phyloP scores from a whole-genome alignment of 164 flowering plant species.

The Piper betle region DNA sequence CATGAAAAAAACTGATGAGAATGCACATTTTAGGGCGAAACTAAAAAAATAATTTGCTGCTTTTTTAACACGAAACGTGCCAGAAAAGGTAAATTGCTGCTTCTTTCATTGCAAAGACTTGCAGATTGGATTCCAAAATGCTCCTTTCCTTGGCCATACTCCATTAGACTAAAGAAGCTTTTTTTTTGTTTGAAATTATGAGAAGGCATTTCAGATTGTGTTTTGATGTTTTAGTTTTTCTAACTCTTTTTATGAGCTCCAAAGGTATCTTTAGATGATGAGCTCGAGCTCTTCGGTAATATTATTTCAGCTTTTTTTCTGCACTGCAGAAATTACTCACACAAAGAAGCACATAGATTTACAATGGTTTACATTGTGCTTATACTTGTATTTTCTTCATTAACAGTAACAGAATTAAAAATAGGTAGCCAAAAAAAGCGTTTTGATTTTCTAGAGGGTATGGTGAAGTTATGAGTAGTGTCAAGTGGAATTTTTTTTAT shows the following conservation, averaged over 20 bases:
- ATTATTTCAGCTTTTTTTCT: neutral
- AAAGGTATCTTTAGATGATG: constrained; percentile 20
- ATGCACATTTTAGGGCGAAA: neutral
- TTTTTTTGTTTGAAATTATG: constrained; percentile 23
- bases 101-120: constrained; percentile 19
- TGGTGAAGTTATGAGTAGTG: too few relatives aligned
- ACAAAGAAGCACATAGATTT: too few relatives aligned
- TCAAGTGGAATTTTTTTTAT: too few relatives aligned
- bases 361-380: too few relatives aligned
- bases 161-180: constrained; percentile 4
- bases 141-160: constrained; percentile 23
- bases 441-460: too few relatives aligned
- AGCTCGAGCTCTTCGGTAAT: constrained; percentile 10
- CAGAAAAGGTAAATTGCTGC: constrained; percentile 15
- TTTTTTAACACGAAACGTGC: constrained; percentile 14
- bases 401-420: too few relatives aligned
- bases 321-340: too few relatives aligned
- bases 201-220: constrained; percentile 6
- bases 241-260: constrained; percentile 18
- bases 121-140: constrained; percentile 17
- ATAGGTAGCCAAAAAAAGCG: too few relatives aligned
- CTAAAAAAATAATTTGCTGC: neutral
- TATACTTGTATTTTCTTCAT: too few relatives aligned
- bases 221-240: neutral
- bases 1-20: neutral